Evolutionary conservation across 306 rosid species (phyloP).

Genomic region (Oemleria cerasiformis): DNA sequence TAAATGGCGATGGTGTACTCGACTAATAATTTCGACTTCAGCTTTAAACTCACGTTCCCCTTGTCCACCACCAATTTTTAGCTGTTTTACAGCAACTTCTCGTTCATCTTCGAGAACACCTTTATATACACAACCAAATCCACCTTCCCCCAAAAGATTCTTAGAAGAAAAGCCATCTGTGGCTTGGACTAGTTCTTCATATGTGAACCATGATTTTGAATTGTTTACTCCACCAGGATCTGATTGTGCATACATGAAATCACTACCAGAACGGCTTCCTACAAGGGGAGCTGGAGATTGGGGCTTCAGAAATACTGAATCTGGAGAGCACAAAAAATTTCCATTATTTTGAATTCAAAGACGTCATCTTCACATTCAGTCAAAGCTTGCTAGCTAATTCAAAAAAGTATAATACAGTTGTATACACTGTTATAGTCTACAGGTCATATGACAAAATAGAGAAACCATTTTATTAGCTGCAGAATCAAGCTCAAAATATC

Average conservation of each 20-base stretch:
- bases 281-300: slow-evolving; percentile 52
- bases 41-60: slow-evolving; percentile 99
- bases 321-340: slow-evolving; percentile 42
- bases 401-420: not conserved
- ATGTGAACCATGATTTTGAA: slow-evolving; percentile 73
- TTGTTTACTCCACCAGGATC: slow-evolving; percentile 66
- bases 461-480: too few relatives aligned
- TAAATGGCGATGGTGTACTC: slow-evolving; percentile 96
- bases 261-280: slow-evolving; percentile 57
- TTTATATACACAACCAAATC: slow-evolving; percentile 97
- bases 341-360: slow-evolving; percentile 21
- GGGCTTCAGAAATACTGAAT: slow-evolving; percentile 65
- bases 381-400: slow-evolving; percentile 16
- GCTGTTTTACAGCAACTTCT: slow-evolving; percentile 92
- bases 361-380: slow-evolving; percentile 16
- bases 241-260: slow-evolving; percentile 56
- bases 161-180: slow-evolving; percentile 66
- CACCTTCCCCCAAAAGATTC: slow-evolving; percentile 93
- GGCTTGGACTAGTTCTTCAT: slow-evolving; percentile 82
- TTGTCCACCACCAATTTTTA: slow-evolving; percentile 88
- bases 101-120: slow-evolving; percentile 79
- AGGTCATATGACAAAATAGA: slow-evolving; percentile 3
- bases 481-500: too few relatives aligned
- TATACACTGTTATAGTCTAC: not conserved
- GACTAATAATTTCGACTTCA: slow-evolving; percentile 93